Conservation (phyloP, 2,329 filamentous ascomycete genomes). For the Daldinia sp. region DNA sequence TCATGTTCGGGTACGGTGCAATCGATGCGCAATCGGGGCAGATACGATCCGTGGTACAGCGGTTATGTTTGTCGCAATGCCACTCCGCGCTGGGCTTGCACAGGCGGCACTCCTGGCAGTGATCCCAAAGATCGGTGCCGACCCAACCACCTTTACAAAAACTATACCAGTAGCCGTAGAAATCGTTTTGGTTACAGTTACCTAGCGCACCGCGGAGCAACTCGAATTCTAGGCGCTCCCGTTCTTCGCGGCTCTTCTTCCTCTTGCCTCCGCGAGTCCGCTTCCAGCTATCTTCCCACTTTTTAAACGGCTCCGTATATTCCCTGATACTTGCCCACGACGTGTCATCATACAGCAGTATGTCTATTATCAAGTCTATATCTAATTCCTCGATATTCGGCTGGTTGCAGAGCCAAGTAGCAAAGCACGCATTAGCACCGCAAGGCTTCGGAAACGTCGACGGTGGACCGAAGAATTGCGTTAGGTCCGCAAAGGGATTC, state of each 20-base stretch:
- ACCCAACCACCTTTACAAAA: conserved; percentile 48
- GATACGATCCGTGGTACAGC: conserved; percentile 44
- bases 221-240: conserved; percentile 47
- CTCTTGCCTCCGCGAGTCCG: conserved; percentile 42
- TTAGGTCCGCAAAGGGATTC: conserved; percentile 47
- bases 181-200: conserved; percentile 44
- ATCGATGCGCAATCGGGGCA: conserved; percentile 43
- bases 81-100: conserved; percentile 45
- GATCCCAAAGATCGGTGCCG: conserved; percentile 41
- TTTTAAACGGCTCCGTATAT: conserved; percentile 42
- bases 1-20: conserved; percentile 38
- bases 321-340: conserved; percentile 45
- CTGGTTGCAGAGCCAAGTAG: conserved; percentile 48
- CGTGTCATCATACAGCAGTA: conserved; percentile 47
- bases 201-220: conserved; percentile 47
- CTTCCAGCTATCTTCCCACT: conserved; percentile 47
- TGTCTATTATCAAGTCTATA: conserved; percentile 48
- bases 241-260: conserved; percentile 45
- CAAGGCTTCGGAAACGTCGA: conserved; percentile 44
- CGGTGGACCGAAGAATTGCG: conserved; percentile 46
- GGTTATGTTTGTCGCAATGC: conserved; percentile 47
- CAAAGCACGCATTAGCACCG: conserved; percentile 47
- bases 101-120: conserved; percentile 46
- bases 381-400: conserved; percentile 48
- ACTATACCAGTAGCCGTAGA: conserved; percentile 47